Percentiles rank a stretch among this genome's conserved stretches.
Conservation (phyloP, 345 rosid species). For the Eucalyptus brandiana region DNA sequence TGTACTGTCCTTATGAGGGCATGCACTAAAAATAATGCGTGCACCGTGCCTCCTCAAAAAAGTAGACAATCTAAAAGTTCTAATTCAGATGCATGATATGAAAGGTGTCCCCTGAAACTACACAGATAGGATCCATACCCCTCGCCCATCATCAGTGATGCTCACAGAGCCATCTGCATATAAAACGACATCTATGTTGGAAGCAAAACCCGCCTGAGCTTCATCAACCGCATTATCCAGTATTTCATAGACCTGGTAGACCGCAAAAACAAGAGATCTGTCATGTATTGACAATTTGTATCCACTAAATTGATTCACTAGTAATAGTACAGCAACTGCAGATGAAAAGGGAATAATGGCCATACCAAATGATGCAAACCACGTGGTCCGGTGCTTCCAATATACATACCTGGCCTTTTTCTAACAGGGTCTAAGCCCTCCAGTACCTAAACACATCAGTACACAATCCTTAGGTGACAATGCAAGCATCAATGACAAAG, state of each 20-base stretch:
- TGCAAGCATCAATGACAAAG: not conserved
- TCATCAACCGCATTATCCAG: conserved; percentile 96
- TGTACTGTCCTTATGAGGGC: not conserved
- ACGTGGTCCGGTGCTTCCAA: conserved; percentile 96
- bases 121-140: conserved; percentile 45
- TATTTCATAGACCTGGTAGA: conserved; percentile 84
- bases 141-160: conserved; percentile 89
- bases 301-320: not conserved
- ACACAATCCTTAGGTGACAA: not conserved
- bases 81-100: not conserved
- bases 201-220: conserved; percentile 96
- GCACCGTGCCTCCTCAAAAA: not conserved
- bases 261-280: not conserved
- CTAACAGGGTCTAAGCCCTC: conserved; percentile 98
- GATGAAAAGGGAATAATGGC: not conserved
- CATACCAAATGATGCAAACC: conserved; percentile 97
- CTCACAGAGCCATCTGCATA: conserved; percentile 77
- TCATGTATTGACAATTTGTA: not conserved
- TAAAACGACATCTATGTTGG: conserved; percentile 55
- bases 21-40: not conserved
- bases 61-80: not conserved
- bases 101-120: not conserved
- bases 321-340: not conserved
- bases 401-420: conserved; percentile 98
- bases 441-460: conserved; percentile 42